These are phyloP conservation scores for Tetraselmis striata DNA, from an alignment of 139 green algal species.

Conservation along the genomic window DNA sequence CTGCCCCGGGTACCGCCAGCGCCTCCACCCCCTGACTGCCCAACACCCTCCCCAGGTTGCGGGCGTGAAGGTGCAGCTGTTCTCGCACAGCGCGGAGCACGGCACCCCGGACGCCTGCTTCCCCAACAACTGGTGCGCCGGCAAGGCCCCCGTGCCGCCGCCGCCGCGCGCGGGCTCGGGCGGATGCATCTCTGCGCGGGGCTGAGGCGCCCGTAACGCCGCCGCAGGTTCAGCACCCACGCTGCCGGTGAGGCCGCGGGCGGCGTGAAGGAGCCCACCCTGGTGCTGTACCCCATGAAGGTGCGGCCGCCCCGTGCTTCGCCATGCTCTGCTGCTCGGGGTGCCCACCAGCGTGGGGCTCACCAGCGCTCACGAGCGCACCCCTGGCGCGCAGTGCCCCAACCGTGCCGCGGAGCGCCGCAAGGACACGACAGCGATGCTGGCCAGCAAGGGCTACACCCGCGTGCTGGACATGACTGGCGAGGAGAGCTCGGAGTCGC, in stretches of 20 bases:
- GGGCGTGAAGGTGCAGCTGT: conserved; percentile 42
- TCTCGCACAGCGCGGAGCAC: conserved; percentile 67
- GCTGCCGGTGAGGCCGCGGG: conserved; percentile 36
- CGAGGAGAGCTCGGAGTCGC: conserved; percentile 33
- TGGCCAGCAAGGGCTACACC: conserved; percentile 44
- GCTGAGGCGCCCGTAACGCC: too few relatives aligned
- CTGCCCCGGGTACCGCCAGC: too few relatives aligned
- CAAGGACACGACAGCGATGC: conserved; percentile 54
- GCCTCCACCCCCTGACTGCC: too few relatives aligned
- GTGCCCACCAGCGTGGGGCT: too few relatives aligned
- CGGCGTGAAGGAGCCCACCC: conserved; percentile 41
- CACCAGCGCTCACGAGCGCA: too few relatives aligned
- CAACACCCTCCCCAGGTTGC: conserved; percentile 17
- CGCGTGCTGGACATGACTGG: conserved; percentile 55
- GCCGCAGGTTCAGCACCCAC: conserved; percentile 53
- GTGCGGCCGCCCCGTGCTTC: too few relatives aligned
- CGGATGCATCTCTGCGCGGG: too few relatives aligned
- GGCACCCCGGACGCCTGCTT: conserved; percentile 90
- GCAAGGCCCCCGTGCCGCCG: too few relatives aligned
- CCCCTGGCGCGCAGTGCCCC: conserved; percentile 50
- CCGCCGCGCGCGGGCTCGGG: too few relatives aligned
- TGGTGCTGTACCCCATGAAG: conserved; percentile 93
- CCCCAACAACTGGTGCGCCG: conserved; percentile 96
- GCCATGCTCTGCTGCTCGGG: too few relatives aligned
- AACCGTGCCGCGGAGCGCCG: conserved; percentile 75